A percentile compares a stretch with the other conserved stretches of the same genome.
phyloP scores from a whole-genome alignment of 495 filamentous ascomycete species.

The Halenospora varia region DNA sequence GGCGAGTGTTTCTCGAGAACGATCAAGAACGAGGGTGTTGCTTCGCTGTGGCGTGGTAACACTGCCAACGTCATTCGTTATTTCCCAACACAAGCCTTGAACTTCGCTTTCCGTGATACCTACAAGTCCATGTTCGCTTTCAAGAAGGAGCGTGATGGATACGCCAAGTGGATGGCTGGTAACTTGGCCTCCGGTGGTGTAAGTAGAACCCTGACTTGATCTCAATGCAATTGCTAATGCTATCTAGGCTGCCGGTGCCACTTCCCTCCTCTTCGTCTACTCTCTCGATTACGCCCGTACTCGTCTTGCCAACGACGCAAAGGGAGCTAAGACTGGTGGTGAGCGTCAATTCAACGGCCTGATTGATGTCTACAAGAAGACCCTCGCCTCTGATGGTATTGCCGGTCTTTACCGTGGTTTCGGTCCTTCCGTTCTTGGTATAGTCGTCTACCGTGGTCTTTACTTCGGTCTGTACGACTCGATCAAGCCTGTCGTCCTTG shows the following conservation, averaged over 20 bases:
- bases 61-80: conserved; percentile 99
- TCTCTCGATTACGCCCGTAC: conserved; percentile 99
- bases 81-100: conserved; percentile 99
- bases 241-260: conserved; percentile 90
- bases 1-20: conserved; percentile 92
- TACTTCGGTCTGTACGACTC: conserved; percentile 99
- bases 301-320: conserved; percentile 99
- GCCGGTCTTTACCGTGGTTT: conserved; percentile 99
- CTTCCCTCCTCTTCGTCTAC: conserved; percentile 99
- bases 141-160: conserved; percentile 99
- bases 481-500: conserved; percentile 96
- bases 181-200: conserved; percentile 99
- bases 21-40: conserved; percentile 70
- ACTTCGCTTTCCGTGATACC: conserved; percentile 99
- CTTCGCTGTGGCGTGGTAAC: conserved; percentile 98
- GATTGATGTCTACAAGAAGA: conserved; percentile 99
- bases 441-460: conserved; percentile 99
- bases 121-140: conserved; percentile 99
- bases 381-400: conserved; percentile 94
- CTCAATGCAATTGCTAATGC: conserved; percentile 25
- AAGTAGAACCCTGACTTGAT: conserved; percentile 46
- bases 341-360: conserved; percentile 99
- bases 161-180: conserved; percentile 98
- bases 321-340: conserved; percentile 93
- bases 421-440: conserved; percentile 97